phyloP scores from a whole-genome alignment of 148 eudicot genomes.

The Rhododendron griersonianum region DNA sequence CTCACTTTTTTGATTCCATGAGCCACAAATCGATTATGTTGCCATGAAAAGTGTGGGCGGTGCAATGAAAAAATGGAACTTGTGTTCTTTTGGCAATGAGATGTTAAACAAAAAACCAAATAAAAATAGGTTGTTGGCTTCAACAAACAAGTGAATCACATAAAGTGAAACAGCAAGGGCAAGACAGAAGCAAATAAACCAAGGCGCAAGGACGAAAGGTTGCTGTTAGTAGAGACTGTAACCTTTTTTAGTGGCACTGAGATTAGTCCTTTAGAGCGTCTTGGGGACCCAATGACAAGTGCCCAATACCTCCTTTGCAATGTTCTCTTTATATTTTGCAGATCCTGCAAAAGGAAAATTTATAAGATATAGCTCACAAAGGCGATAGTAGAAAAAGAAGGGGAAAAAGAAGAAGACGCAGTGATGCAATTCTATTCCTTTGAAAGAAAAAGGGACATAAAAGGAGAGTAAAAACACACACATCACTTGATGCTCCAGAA shows the following conservation, averaged over 20 bases:
- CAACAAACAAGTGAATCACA: background rate
- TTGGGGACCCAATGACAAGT: conserved; percentile 87
- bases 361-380: background rate
- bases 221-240: background rate
- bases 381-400: background rate
- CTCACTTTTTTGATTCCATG: background rate
- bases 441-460: background rate
- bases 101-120: background rate
- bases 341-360: conserved; percentile 26
- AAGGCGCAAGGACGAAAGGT: background rate
- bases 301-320: conserved; percentile 89
- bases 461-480: conserved; percentile 40
- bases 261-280: conserved; percentile 55
- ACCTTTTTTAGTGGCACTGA: conserved; percentile 78
- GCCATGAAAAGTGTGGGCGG: background rate
- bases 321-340: conserved; percentile 32
- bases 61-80: background rate
- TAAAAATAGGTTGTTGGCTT: background rate
- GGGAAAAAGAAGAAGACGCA: background rate
- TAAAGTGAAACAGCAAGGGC: background rate
- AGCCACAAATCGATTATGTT: background rate
- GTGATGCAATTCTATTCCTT: background rate
- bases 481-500: conserved; percentile 50
- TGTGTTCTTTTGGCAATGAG: background rate
- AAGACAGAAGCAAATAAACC: background rate